A percentile compares a stretch with the other conserved stretches of the same genome.
phyloP scores from a whole-genome alignment of 495 filamentous ascomycete species.

The Neurospora sp. region DNA sequence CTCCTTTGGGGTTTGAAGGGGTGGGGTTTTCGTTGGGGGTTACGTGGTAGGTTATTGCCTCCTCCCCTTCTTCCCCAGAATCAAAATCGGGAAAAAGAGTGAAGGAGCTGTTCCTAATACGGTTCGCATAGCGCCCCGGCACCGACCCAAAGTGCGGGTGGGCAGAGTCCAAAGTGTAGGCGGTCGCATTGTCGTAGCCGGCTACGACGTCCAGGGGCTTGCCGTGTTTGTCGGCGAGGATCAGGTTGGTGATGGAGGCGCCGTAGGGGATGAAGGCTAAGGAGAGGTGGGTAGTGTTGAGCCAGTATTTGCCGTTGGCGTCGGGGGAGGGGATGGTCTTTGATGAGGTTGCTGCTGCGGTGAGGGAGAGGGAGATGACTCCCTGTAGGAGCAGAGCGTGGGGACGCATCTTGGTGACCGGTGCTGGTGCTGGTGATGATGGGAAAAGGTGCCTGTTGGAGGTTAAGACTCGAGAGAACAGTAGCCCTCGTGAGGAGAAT shows the following conservation, averaged over 20 bases:
- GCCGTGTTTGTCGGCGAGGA: slow-evolving; percentile 63
- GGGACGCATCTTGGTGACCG: slow-evolving; percentile 5
- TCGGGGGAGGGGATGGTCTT: slow-evolving; percentile 23
- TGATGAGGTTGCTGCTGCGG: slow-evolving; percentile 8
- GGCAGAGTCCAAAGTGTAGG: slow-evolving; percentile 55
- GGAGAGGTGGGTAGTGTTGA: slow-evolving; percentile 60
- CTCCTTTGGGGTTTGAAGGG: slow-evolving; percentile 33
- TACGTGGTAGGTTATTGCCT: slow-evolving; percentile 45
- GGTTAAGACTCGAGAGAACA: not conserved
- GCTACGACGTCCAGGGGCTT: slow-evolving; percentile 56
- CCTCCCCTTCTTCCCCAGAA: slow-evolving; percentile 45
- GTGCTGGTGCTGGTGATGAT: not conserved
- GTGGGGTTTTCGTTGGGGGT: slow-evolving; percentile 60
- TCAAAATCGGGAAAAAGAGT: not conserved
- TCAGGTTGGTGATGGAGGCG: slow-evolving; percentile 63
- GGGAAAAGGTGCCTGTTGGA: not conserved
- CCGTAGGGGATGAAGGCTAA: slow-evolving; percentile 71
- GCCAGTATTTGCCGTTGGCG: slow-evolving; percentile 54
- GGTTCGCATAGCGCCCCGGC: slow-evolving; percentile 77
- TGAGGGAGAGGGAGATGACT: slow-evolving; percentile 4
- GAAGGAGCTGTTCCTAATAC: slow-evolving; percentile 79
- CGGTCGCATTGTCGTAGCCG: slow-evolving; percentile 68
- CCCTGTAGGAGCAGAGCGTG: slow-evolving; percentile 15
- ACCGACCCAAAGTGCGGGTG: slow-evolving; percentile 70
- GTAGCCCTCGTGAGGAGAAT: not conserved